phyloP scores from a whole-genome alignment of 1,284 basidiomycete species.

The Rhodotorula sp. region DNA sequence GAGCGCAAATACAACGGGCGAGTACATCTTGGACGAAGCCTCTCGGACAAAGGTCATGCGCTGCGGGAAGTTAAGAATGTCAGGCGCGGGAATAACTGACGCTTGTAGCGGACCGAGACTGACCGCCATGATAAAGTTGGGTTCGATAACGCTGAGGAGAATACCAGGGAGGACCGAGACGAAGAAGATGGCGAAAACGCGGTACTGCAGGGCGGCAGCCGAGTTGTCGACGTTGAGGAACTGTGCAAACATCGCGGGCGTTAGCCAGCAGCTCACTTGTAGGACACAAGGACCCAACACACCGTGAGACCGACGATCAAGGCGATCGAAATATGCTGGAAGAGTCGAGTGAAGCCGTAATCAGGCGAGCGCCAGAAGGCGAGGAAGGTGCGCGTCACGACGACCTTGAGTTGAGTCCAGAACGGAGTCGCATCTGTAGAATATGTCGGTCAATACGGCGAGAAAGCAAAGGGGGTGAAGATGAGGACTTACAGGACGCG shows the following conservation, averaged over 20 bases:
- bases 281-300: constrained; percentile 50
- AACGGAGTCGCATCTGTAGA: constrained; percentile 62
- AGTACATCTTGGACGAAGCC: constrained; percentile 60
- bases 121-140: constrained; percentile 64
- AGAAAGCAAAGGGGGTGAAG: no score
- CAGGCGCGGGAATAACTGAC: no score
- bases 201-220: constrained; percentile 73
- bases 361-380: constrained; percentile 80
- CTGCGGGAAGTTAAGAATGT: no score
- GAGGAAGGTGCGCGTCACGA: constrained; percentile 68
- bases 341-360: constrained; percentile 56
- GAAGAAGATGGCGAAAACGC: constrained; percentile 57
- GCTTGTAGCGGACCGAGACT: no score
- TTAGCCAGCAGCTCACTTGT: no score
- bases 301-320: constrained; percentile 71
- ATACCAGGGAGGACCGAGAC: constrained; percentile 50
- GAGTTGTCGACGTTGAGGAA: constrained; percentile 74
- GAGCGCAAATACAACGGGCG: constrained; percentile 75
- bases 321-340: constrained; percentile 56
- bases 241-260: not conserved
- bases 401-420: constrained; percentile 71
- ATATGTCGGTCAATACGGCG: constrained; percentile 16
- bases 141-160: constrained; percentile 75
- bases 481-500: no score
- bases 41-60: constrained; percentile 66